Percentiles rank a stretch among this genome's conserved stretches.
These are phyloP conservation scores for Cyclostephanos tholiformis DNA, from an alignment of 108 stramenopile genomes.

Conservation along the genomic window DNA sequence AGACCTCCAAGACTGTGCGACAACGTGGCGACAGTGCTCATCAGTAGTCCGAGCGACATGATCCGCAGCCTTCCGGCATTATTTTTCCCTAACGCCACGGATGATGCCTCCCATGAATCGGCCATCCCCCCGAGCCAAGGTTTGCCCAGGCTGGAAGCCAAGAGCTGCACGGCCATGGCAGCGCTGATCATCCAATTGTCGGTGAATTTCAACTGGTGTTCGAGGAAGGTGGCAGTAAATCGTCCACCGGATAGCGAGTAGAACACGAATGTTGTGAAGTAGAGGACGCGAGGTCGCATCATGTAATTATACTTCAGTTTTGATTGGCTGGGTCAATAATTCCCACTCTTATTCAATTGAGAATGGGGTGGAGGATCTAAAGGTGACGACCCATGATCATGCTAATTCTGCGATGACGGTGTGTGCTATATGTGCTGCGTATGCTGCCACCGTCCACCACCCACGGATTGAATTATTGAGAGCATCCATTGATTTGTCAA, in stretches of 20 bases:
- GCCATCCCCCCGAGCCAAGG: slow-evolving; percentile 46
- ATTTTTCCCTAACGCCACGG: background rate
- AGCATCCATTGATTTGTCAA: too few species aligned
- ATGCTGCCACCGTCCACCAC: background rate
- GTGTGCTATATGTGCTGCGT: background rate
- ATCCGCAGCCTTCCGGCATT: slow-evolving; percentile 35
- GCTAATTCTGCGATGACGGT: too few species aligned
- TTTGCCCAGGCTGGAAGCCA: slow-evolving; percentile 35
- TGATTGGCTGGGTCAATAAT: background rate
- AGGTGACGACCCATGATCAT: background rate
- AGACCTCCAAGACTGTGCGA: slow-evolving; percentile 26
- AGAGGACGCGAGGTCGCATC: slow-evolving; percentile 50
- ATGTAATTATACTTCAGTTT: background rate
- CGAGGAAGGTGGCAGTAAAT: slow-evolving; percentile 56
- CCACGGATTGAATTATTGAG: too few species aligned
- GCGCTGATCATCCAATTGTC: slow-evolving; percentile 47
- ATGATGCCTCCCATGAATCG: slow-evolving; percentile 38
- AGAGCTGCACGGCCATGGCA: slow-evolving; percentile 40
- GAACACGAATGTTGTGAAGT: slow-evolving; percentile 39
- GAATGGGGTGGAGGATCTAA: too few species aligned
- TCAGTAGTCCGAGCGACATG: slow-evolving; percentile 32
- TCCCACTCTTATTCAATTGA: background rate
- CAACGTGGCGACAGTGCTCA: slow-evolving; percentile 39
- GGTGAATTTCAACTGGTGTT: slow-evolving; percentile 41
- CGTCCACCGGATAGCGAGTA: slow-evolving; percentile 53